Base-by-base conservation (phyloP, 768 basidiomycete genomes). In the Kwoniella heveanensis region DNA sequence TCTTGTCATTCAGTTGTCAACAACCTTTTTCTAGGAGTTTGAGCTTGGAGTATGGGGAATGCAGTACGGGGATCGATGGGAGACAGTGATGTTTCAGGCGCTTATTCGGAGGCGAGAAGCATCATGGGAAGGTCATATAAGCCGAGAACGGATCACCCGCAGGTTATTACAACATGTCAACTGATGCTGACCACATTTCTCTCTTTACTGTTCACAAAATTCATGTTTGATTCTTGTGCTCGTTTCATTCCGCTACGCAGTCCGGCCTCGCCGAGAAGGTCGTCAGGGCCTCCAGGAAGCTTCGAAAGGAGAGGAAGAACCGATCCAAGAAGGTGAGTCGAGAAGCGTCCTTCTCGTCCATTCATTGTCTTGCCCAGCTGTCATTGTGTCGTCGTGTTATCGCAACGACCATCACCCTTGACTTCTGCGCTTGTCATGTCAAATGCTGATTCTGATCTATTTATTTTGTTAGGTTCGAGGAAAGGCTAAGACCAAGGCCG, bases 251-350 rank as follows among this genome's bases (percentile, higher is more conserved):
- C 49, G 39, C 37, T 13, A 21, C 13, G 29, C 73, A 82, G 81
- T 77, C 75, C 72, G 82, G 81, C 61, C 80, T 83, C 69, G 81
- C 81, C 69, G 62, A 84, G 68, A 96, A 97, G 84, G 88, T 89
- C 67, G 90, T 92, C 47, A 92, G 89, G 82, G 84, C 95, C 57
- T 92, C 92, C 69, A 90, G 96, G 79, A 98, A 98, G 82, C 88
- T 98, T 82, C 89, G 96, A 83, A 97, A 98, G 85, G 95, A 98
- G 85, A 88, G 96, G 78, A 99, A 99, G 87, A 99, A 99, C 84
- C 88, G 95, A 80, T 87, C 90, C 67, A 99, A 99, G 90, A 98
- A 97, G 88, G 94, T 92, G 51, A n/a, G 82, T 73, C 54, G 13
- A 22, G 2, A 37, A 46, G n/a, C 12, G 44, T 5, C 49, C 25